Evolutionary conservation across 495 filamentous ascomycete genomes (phyloP), one percentile per base, ranked within the genome.

Genomic region (Platismatia glauca): DNA sequence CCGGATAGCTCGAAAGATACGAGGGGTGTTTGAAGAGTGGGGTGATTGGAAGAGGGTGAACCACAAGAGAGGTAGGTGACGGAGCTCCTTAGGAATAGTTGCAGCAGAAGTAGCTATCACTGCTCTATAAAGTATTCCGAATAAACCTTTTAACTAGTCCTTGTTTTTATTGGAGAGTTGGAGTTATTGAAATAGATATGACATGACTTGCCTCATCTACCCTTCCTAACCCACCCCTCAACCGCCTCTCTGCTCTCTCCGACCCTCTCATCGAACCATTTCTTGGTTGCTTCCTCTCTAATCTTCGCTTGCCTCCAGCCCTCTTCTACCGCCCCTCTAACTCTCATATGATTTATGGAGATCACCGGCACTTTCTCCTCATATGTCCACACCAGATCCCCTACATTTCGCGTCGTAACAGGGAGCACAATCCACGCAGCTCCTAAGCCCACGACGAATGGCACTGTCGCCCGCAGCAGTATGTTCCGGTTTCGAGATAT

Each of bases 201-300:
- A 41, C 12, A 37, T 37, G 22, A 41, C 12, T 35, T 44, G 16
- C 39, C 41, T 63, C 55, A 89, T 79, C 87, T 88, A 50, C 90
- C 90, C 80, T 95, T 93, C 77, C 84, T 89, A 43, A 98, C 89
- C 88, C 92, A 88, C 41, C 83, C 85, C 79, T 97, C 91, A 44
- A 96, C 73, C 65, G 78, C 80, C 76, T 89, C 87, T 67, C 91
- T 81, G 56, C 80, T 84, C 29, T 84, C 81, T 56, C 75, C 79
- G 57, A 96, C 88, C 74, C 84, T 88, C 61, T 91, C 87, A 69
- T 93, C 85, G 69, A 91, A 82, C 79, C 86, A 89, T 64, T 75
- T 79, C 67, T 84, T 80, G 33, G 81, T 84, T 73, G 89, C 81
- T 52, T 84, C 78, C 27, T 82, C 81, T 73, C 91, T 90, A 65